Conservation (phyloP, 495 filamentous ascomycete genomes). For the Talaromyces proteolyticus region DNA sequence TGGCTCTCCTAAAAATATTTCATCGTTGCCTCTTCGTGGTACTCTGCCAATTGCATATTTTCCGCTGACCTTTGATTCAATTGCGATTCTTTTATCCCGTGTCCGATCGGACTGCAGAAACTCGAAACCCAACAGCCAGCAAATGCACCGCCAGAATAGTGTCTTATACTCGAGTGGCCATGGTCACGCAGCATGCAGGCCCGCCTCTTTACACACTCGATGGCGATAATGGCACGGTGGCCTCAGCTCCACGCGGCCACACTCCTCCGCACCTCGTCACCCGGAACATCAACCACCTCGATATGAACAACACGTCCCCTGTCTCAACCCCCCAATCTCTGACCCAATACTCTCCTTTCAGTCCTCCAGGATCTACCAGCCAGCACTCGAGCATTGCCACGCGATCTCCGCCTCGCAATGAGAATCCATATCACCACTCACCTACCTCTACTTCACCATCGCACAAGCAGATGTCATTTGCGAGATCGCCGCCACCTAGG, state of each 20-base stretch:
- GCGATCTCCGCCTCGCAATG: conserved; percentile 10
- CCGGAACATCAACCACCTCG: conserved; percentile 11
- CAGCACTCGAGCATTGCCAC: conserved; percentile 15
- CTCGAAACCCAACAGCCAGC: no score
- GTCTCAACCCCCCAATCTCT: conserved; percentile 22
- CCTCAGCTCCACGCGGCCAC: conserved; percentile 28
- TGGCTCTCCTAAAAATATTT: conserved; percentile 3
- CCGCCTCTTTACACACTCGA: conserved; percentile 29
- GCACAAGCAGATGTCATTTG: not conserved
- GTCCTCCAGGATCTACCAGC: conserved; percentile 16
- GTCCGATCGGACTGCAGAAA: no score
- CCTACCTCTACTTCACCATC: not conserved
- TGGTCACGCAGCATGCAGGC: conserved; percentile 43
- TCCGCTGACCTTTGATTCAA: not conserved
- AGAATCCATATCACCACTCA: not conserved
- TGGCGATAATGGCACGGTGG: conserved; percentile 26
- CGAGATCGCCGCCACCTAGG: not conserved
- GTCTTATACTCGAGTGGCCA: conserved; percentile 34
- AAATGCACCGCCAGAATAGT: conserved; percentile 43
- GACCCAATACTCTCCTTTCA: conserved; percentile 16
- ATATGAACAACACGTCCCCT: conserved; percentile 18
- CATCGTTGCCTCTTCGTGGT: not conserved
- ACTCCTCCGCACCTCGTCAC: conserved; percentile 1
- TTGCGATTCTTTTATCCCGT: not conserved
- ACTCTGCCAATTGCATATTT: not conserved